Conservation (phyloP, 805 yeast genomes). For the Ogataea methanolica region DNA sequence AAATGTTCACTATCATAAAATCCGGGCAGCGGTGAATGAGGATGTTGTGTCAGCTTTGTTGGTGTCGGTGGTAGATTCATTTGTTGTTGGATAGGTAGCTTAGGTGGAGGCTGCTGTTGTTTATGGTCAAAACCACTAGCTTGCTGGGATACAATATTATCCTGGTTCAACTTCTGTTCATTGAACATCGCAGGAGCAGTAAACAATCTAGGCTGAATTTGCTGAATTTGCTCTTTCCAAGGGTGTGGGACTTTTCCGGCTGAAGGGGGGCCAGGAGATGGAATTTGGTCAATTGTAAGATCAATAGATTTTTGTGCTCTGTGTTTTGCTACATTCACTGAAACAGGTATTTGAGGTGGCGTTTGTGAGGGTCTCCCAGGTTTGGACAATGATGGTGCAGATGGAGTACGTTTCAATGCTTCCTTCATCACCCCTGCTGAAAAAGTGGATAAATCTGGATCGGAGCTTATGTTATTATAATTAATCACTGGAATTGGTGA, state of each 20-base stretch:
- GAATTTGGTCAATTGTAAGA: no score
- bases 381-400: slow-evolving; percentile 15
- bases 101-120: no score
- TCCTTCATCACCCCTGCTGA: not conserved
- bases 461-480: not conserved
- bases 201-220: not conserved
- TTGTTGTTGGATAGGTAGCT: no score
- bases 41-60: no score
- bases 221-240: not conserved
- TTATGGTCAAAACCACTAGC: no score
- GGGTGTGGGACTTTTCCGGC: not conserved
- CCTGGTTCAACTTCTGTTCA: not conserved
- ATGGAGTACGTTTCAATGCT: slow-evolving; percentile 13
- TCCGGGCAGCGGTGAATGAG: no score
- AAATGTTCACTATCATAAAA: no score
- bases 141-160: no score
- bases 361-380: slow-evolving; percentile 3
- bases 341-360: slow-evolving; percentile 4
- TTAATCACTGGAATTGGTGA: no score
- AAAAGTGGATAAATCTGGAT: not conserved
- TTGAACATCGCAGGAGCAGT: not conserved
- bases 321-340: not conserved
- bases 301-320: not conserved
- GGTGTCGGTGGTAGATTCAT: no score
- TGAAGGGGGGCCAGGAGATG: not conserved